phyloP scores from a whole-genome alignment of 345 rosid species.

The Arabidopsis suecica region DNA sequence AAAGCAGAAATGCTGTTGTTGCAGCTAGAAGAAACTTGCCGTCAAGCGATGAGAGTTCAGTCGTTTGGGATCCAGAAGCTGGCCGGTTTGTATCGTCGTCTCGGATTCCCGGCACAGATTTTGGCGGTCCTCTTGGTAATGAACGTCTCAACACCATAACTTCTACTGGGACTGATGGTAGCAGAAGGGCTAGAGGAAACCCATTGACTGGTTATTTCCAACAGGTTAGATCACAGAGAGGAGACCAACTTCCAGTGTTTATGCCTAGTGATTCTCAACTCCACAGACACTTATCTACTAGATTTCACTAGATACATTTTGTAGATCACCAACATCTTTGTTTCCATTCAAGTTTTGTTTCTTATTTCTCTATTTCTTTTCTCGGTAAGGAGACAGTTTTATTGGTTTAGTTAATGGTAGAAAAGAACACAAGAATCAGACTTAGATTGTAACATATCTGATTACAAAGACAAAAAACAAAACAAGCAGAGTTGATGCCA shows the following conservation, averaged over 20 bases:
- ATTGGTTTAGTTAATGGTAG: not conserved
- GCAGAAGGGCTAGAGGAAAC: slow-evolving; percentile 53
- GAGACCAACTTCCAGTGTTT: slow-evolving; percentile 84
- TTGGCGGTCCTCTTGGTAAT: slow-evolving; percentile 65
- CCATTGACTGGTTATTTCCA: slow-evolving; percentile 52
- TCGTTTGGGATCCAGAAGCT: slow-evolving; percentile 90
- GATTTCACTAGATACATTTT: slow-evolving; percentile 50
- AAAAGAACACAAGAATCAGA: not conserved
- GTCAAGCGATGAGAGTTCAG: slow-evolving; percentile 54
- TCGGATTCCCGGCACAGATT: slow-evolving; percentile 59
- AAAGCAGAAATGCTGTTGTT: slow-evolving; percentile 22
- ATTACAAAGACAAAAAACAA: not conserved
- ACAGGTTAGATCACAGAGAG: slow-evolving; percentile 71
- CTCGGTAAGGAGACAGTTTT: not conserved
- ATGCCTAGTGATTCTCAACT: slow-evolving; percentile 72
- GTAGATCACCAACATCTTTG: slow-evolving; percentile 14
- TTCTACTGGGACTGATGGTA: slow-evolving; percentile 37
- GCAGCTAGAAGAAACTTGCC: slow-evolving; percentile 50
- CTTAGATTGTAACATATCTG: not conserved
- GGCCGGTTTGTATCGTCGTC: slow-evolving; percentile 78
- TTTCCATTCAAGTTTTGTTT: slow-evolving; percentile 22
- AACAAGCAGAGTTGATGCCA: not conserved
- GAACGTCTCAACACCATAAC: slow-evolving; percentile 55
- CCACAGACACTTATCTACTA: slow-evolving; percentile 52
- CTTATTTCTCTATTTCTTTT: not conserved